Evolutionary conservation across 768 basidiomycete genomes (phyloP).

Genomic region (Tephrocybe sp.): DNA sequence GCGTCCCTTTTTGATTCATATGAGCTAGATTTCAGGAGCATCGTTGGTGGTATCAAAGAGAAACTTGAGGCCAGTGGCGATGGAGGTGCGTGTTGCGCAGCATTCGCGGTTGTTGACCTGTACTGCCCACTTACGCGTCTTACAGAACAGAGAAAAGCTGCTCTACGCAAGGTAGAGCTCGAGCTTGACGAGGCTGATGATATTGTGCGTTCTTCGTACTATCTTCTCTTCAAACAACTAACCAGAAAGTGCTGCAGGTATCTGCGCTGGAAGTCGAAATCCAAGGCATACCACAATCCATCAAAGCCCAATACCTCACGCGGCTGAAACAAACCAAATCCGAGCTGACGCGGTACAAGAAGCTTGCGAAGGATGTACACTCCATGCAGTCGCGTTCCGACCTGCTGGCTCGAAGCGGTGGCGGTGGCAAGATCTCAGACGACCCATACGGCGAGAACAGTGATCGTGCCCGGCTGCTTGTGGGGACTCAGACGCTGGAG

Average conservation of each 20-base stretch:
- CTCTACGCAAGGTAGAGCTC: constrained; percentile 78
- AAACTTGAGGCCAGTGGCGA: constrained; percentile 76
- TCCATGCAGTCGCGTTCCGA: constrained; percentile 52
- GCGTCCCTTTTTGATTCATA: constrained; percentile 76
- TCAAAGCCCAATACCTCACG: constrained; percentile 65
- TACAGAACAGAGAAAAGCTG: constrained; percentile 78
- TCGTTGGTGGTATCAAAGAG: constrained; percentile 63
- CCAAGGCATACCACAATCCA: constrained; percentile 85
- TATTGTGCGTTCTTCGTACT: constrained; percentile 55
- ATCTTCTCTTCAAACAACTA: neutral
- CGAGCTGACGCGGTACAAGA: constrained; percentile 75
- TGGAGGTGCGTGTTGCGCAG: constrained; percentile 26
- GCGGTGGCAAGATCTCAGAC: constrained; percentile 42
- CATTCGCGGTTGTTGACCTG: neutral
- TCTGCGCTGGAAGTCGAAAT: constrained; percentile 95
- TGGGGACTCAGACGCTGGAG: constrained; percentile 67
- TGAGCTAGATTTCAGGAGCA: constrained; percentile 80
- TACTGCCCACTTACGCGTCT: neutral
- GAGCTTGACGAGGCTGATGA: constrained; percentile 95
- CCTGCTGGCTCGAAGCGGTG: constrained; percentile 37
- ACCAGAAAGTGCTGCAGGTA: constrained; percentile 45
- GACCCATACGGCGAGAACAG: constrained; percentile 67
- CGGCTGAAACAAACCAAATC: constrained; percentile 70
- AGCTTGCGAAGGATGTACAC: constrained; percentile 71
- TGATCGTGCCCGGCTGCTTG: constrained; percentile 72